Evolutionary conservation across 768 basidiomycete genomes (phyloP), one percentile per base, ranked within the genome.

Genomic region (Mycena metata): DNA sequence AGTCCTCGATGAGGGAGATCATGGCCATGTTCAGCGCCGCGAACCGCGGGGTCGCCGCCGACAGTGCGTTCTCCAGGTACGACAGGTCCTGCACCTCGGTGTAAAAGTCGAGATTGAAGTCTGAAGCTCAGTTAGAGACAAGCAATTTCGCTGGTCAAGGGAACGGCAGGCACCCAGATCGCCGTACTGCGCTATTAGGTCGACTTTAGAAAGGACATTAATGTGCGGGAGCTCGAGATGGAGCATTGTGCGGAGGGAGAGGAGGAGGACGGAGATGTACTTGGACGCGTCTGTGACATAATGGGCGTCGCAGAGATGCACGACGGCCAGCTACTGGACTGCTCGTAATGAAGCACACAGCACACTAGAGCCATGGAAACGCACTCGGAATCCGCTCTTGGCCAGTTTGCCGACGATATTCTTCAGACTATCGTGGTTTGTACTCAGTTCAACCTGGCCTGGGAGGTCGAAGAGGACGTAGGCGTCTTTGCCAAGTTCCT

Each of bases 401-500:
- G 83, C 83, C 66, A 96, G 80, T 75, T 83, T 88, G 45, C 86
- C 84, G 6, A 97, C 84, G 69, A 99, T 92, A 58, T 83, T 85
- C 82, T 93, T 96, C 73, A 98, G 76, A 74, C 95, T 95, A 10
- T 91, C 90, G 77, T 99, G 97, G 77, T 97, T 98, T 58, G 98
- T 99, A 79, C 94, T n/a, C n/a, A n/a, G n/a, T n/a, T n/a, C n/a
- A n/a, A n/a, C n/a, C n/a, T n/a, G 98, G 1, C 98, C 98, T 0
- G 98, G 96, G 6, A 98, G 87, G 78, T 99, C 98, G 78, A 99
- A 98, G n/a, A n/a, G n/a, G n/a, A n/a, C n/a, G n/a, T n/a, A n/a
- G 24, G 90, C 89, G 70, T 94, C 93, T 30, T 83, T 81, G 19
- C 89, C 91, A 24, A 92, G 82, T 73, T 87, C 89, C 60, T 81